Evolutionary conservation across 176 grass and related monocot genomes (phyloP), one percentile per base, ranked within the genome.

Genomic region (Triticum timopheevii): DNA sequence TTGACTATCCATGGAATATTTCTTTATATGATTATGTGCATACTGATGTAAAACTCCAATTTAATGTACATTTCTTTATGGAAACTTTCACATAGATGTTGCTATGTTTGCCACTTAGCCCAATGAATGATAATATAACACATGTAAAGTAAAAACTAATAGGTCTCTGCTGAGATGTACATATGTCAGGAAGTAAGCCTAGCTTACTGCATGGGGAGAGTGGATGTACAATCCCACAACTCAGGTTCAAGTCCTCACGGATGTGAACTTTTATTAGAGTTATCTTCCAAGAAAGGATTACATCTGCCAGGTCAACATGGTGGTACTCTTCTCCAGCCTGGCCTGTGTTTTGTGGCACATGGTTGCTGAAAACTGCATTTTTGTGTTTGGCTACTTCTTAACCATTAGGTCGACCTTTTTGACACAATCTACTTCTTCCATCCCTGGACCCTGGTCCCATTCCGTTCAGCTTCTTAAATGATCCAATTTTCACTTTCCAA

Each of bases 291-390:
- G 22, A 59, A 59, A n/a, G 3, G 19, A 59, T 59, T 59, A 59
- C 54, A 58, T 58, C 19, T 38, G n/a, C 65, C 49, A 82, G 62
- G 27, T 88, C 27, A 75, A 62, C 16, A 34, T 68, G 27, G 3
- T 45, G 24, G 13, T 88, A 65, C 68, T 76, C 12, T 76, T 87
- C 70, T 85, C 34, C 36, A 80, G 23, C 4, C 72, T 75, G 23
- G 72, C 9, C 72, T 49, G 13, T 0, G 24, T 16, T 16, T 75
- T 75, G 24, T 50, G 72, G 24, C 42, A 54, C 25, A 28, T 49
- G 72, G 72, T 50, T 49, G 23, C 44, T 77, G 40, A 65, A 65
- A 65, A 47, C 20, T 54, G 47, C 11, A 70, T 35, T 82, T 39
- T 65, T 65, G 40, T 84, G 71, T 17, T 2, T 80, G 42, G 5